Evolutionary conservation across 2,329 filamentous ascomycete genomes (phyloP).

Genomic region (Raffaelea albimanens): DNA sequence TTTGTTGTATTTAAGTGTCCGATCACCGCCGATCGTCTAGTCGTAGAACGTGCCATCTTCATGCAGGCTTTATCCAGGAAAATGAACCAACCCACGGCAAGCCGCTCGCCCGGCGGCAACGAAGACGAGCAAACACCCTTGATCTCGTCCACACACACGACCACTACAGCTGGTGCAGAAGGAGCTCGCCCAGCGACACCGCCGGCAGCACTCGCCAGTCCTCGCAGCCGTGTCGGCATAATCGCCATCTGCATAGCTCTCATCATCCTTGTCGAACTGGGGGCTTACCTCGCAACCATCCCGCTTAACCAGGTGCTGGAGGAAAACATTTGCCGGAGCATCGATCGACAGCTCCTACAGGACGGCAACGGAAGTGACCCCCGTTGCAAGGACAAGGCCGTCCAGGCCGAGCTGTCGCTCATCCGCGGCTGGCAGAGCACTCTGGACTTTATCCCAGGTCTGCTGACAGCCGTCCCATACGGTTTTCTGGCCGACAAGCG

Average conservation of each 20-base stretch:
- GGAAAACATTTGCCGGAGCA: neutral
- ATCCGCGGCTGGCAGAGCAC: slow-evolving; percentile 1
- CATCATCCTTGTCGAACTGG: neutral
- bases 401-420: neutral
- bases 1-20: too few relatives aligned
- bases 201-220: neutral
- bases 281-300: neutral
- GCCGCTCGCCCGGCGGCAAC: neutral
- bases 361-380: neutral
- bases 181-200: neutral
- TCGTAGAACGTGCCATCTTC: too few relatives aligned
- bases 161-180: neutral
- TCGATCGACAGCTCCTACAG: neutral
- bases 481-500: neutral
- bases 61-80: too few relatives aligned
- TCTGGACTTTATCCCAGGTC: slow-evolving; percentile 1
- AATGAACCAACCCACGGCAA: neutral
- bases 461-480: neutral
- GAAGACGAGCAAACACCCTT: neutral
- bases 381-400: slow-evolving; percentile 1
- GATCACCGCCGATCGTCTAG: too few relatives aligned
- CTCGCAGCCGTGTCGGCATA: neutral
- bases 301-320: slow-evolving; percentile 1
- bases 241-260: neutral
- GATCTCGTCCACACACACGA: neutral